Percentiles rank a stretch among this genome's conserved stretches.
These are phyloP conservation scores for Bullera alba DNA, from an alignment of 768 basidiomycete genomes.

Conservation along the genomic window DNA sequence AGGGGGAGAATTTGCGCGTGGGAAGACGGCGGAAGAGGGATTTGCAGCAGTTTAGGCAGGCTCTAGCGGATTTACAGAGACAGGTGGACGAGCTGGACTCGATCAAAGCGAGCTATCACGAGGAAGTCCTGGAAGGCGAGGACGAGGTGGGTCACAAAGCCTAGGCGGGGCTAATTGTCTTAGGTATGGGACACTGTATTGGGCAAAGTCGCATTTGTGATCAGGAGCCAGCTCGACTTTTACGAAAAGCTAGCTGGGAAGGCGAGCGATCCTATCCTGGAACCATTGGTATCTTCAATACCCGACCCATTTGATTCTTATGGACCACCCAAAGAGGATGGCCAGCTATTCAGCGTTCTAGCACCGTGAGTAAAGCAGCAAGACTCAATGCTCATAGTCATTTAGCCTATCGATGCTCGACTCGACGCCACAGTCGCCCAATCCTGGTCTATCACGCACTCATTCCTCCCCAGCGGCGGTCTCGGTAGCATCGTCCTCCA, in stretches of 20 bases:
- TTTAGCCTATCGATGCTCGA: constrained; percentile 6
- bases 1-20: constrained; percentile 69
- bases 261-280: constrained; percentile 70
- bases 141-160: constrained; percentile 56
- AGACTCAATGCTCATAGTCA: not conserved
- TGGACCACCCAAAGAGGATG: constrained; percentile 75
- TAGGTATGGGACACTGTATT: constrained; percentile 81
- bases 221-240: constrained; percentile 84
- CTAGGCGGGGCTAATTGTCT: not conserved
- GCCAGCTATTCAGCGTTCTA: constrained; percentile 87
- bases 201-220: constrained; percentile 75
- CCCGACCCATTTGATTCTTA: constrained; percentile 92
- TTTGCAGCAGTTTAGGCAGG: constrained; percentile 83
- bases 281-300: constrained; percentile 79
- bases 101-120: constrained; percentile 74
- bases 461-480: constrained; percentile 11
- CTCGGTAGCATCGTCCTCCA: not conserved
- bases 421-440: constrained; percentile 7
- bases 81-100: constrained; percentile 89
- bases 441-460: constrained; percentile 15
- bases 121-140: constrained; percentile 83
- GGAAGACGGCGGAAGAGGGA: constrained; percentile 66
- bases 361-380: constrained; percentile 53
- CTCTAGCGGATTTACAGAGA: constrained; percentile 67
- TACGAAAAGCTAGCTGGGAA: constrained; percentile 57